A percentile compares a stretch with the other conserved stretches of the same genome.
phyloP scores from a whole-genome alignment of 768 basidiomycete species.

The Leccinum barrowsii region DNA sequence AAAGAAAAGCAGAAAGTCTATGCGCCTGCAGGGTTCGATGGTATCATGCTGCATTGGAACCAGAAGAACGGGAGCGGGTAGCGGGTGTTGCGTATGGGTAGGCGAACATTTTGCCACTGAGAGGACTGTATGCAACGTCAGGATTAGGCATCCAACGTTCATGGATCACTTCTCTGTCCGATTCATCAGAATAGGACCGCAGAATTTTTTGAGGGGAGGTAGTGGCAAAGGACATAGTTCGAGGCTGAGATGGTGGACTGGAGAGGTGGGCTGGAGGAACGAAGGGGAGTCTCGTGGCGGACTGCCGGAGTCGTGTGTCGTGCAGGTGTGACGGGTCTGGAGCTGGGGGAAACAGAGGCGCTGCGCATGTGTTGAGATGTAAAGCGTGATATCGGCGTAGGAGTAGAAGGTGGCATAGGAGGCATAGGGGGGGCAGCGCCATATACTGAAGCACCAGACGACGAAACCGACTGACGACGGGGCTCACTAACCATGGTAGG shows the following conservation, averaged over 20 bases:
- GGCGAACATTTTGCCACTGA: conserved; percentile 29
- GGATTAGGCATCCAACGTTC: conserved; percentile 64
- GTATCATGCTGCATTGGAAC: conserved; percentile 36
- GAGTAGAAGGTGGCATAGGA: conserved; percentile 43
- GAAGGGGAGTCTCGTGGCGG: conserved; percentile 30
- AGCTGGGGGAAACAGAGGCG: conserved; percentile 41
- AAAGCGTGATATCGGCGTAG: conserved; percentile 50
- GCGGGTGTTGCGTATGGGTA: conserved; percentile 26
- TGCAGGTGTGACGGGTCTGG: conserved; percentile 34
- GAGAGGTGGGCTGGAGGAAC: conserved; percentile 30
- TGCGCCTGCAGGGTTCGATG: conserved; percentile 10
- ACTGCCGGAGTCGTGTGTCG: conserved; percentile 26
- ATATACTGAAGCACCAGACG: conserved; percentile 35
- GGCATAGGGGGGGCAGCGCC: conserved; percentile 26
- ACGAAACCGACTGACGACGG: conserved; percentile 31
- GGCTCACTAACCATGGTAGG: conserved; percentile 19
- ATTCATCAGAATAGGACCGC: conserved; percentile 66
- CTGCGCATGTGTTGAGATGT: conserved; percentile 55
- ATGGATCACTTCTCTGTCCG: conserved; percentile 50
- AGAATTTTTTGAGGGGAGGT: conserved; percentile 55
- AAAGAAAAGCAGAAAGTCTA: conserved; percentile 22
- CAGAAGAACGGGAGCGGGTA: conserved; percentile 28
- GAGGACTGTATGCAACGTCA: conserved; percentile 35
- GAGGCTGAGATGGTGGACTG: conserved; percentile 40
- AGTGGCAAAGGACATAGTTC: conserved; percentile 43